Evolutionary conservation across 305 asterid species (phyloP).

Genomic region (Lippia alba): DNA sequence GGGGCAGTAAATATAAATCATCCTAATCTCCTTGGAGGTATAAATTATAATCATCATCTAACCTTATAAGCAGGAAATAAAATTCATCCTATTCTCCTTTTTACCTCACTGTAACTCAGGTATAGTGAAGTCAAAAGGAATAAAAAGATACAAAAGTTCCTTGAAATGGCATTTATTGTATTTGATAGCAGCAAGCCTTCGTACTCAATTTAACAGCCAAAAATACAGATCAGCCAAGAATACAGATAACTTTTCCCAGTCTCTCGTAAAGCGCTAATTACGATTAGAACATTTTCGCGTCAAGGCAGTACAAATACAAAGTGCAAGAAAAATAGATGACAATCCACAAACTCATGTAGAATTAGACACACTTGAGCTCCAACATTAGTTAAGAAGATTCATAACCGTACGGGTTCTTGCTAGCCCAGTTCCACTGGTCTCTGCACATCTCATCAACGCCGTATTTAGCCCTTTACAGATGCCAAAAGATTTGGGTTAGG

Average conservation of each 20-base stretch:
- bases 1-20: too few species aligned
- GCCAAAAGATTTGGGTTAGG: neutral
- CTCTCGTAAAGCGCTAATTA: slow-evolving; percentile 16
- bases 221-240: neutral
- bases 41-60: too few species aligned
- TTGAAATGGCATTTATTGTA: slow-evolving; percentile 30
- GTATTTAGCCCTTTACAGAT: slow-evolving; percentile 61
- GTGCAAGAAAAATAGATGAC: slow-evolving; percentile 13
- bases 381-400: slow-evolving; percentile 36
- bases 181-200: neutral
- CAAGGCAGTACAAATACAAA: slow-evolving; percentile 16
- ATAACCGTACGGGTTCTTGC: slow-evolving; percentile 75
- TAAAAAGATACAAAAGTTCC: neutral
- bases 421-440: slow-evolving; percentile 86
- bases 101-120: too few species aligned
- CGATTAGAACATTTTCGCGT: neutral
- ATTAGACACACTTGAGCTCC: slow-evolving; percentile 11
- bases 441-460: slow-evolving; percentile 75
- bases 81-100: too few species aligned
- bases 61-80: too few species aligned
- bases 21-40: too few species aligned
- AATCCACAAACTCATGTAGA: neutral
- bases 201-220: slow-evolving; percentile 24
- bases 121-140: too few species aligned
- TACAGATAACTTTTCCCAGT: slow-evolving; percentile 12